Evolutionary conservation across 192 early-diverging fungal genomes (phyloP).

Genomic region (Linnemannia zychae): DNA sequence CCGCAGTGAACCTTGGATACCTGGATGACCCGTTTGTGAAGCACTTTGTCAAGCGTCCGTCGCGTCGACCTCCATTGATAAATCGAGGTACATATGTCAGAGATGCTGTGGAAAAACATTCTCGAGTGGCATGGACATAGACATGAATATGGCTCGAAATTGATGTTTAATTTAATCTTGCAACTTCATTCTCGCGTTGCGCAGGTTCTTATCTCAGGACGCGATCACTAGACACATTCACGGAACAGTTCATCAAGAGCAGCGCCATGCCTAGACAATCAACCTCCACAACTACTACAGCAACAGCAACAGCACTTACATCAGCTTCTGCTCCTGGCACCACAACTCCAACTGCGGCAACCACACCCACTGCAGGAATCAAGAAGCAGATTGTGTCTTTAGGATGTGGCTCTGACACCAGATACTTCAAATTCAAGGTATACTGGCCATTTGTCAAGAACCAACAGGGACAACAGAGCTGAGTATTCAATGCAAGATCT

Average conservation of each 20-base stretch:
- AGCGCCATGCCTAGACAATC: not conserved
- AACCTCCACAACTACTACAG: too few relatives aligned
- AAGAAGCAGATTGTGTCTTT: conserved; percentile 87
- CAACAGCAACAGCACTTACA: not conserved
- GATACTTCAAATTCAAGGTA: conserved; percentile 87
- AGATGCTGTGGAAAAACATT: too few relatives aligned
- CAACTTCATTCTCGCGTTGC: not conserved
- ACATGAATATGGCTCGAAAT: too few relatives aligned
- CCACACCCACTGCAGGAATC: not conserved
- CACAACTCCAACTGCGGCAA: not conserved
- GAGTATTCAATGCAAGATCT: not conserved
- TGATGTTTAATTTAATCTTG: too few relatives aligned
- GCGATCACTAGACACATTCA: conserved; percentile 72
- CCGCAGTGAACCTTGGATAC: conserved; percentile 87
- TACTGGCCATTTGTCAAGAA: conserved; percentile 33
- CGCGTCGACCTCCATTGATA: conserved; percentile 88
- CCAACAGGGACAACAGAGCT: not conserved
- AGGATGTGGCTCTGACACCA: conserved; percentile 94
- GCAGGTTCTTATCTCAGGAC: conserved; percentile 85
- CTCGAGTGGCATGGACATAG: too few relatives aligned
- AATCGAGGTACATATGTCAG: conserved; percentile 78
- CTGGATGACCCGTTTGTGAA: conserved; percentile 86
- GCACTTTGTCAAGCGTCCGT: conserved; percentile 82
- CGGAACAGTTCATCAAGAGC: conserved; percentile 72
- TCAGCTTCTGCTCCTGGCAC: not conserved